phyloP scores from a whole-genome alignment of 208 protist genomes.

The Trypanosomatidae sp. region DNA sequence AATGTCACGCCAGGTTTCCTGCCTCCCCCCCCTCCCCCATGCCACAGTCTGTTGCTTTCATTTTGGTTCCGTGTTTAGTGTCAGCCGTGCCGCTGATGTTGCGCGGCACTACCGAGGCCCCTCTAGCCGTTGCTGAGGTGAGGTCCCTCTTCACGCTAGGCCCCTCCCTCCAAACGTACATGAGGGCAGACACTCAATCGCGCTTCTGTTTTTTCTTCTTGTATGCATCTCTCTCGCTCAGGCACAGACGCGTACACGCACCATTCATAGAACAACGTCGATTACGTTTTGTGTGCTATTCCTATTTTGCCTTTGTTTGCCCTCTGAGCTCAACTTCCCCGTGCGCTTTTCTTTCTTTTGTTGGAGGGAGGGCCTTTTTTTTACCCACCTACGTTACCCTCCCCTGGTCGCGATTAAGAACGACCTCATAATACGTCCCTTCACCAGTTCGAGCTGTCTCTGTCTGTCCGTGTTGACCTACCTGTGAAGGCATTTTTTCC shows the following conservation, averaged over 20 bases:
- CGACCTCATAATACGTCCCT: not conserved
- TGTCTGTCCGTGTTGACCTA: not conserved
- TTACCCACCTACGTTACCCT: not conserved
- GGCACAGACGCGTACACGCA: not conserved
- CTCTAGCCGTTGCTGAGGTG: not conserved
- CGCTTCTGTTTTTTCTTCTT: slow-evolving; percentile 11
- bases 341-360: not conserved
- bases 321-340: not conserved
- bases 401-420: not conserved
- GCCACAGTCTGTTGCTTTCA: not conserved
- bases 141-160: not conserved
- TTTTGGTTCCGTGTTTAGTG: not conserved
- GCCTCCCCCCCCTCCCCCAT: not conserved
- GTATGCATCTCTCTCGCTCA: not conserved
- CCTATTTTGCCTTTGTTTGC: not conserved
- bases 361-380: not conserved
- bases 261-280: slow-evolving; percentile 17
- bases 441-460: not conserved
- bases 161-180: not conserved
- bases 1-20: not conserved
- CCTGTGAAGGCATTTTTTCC: not conserved
- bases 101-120: not conserved
- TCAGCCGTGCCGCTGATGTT: not conserved
- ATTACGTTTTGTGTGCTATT: slow-evolving; percentile 8
- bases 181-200: not conserved